A percentile compares a stretch with the other conserved stretches of the same genome.
Evolutionary conservation across 192 early-diverging fungal genomes (phyloP).

Genomic region (Entomortierella beljakovae): DNA sequence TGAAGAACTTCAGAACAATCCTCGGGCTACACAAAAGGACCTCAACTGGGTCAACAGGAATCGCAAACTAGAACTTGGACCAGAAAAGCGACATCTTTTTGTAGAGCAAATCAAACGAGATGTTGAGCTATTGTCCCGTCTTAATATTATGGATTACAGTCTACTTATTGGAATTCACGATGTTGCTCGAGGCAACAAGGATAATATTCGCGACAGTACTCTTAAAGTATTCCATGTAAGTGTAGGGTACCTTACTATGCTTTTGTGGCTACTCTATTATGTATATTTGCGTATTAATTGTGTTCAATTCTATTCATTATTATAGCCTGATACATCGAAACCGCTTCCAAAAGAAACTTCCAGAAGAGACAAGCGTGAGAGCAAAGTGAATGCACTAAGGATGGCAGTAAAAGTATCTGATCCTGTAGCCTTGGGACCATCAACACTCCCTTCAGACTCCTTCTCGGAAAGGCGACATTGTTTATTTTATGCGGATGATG

Average conservation of each 20-base stretch:
- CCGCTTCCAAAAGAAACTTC: slow-evolving; percentile 57
- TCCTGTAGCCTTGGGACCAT: slow-evolving; percentile 66
- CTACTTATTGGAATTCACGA: slow-evolving; percentile 95
- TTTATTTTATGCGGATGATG: slow-evolving; percentile 91
- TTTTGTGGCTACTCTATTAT: not conserved
- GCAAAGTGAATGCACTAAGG: slow-evolving; percentile 64
- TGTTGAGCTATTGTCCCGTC: slow-evolving; percentile 77
- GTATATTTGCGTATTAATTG: no score
- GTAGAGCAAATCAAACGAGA: slow-evolving; percentile 90
- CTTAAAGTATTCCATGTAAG: slow-evolving; percentile 80
- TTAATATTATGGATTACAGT: slow-evolving; percentile 99
- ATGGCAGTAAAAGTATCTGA: slow-evolving; percentile 69
- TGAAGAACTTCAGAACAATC: slow-evolving; percentile 81
- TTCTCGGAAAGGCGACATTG: slow-evolving; percentile 78
- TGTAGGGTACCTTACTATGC: not conserved
- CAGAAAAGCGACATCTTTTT: slow-evolving; percentile 80
- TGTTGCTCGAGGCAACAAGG: slow-evolving; percentile 82
- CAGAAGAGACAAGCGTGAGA: slow-evolving; percentile 59
- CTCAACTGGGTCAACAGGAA: slow-evolving; percentile 90
- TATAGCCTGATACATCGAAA: slow-evolving; percentile 61
- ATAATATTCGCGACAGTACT: slow-evolving; percentile 93
- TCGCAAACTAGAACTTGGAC: slow-evolving; percentile 85
- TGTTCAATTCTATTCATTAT: not conserved
- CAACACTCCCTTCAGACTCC: slow-evolving; percentile 64
- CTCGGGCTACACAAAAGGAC: slow-evolving; percentile 94